Evolutionary conservation across 257 asterid species (phyloP).

Genomic region (Verbena officinalis): DNA sequence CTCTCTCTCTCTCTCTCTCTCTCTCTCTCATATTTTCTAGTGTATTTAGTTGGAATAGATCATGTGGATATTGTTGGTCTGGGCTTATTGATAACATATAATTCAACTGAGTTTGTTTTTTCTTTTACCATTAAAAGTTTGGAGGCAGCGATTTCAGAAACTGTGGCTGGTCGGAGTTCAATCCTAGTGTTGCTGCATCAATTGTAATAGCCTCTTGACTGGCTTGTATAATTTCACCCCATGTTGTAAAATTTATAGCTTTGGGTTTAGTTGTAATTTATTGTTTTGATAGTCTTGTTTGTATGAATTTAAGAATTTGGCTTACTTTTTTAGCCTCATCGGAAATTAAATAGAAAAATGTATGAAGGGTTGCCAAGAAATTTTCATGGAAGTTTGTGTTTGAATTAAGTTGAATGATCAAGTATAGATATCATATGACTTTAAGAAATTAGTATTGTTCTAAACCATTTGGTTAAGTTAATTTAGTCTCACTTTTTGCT

Average conservation of each 20-base stretch:
- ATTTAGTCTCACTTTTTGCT: too few species aligned
- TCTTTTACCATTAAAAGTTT: slow-evolving; percentile 13
- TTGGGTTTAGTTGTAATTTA: slow-evolving; percentile 27
- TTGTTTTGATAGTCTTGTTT: slow-evolving; percentile 32
- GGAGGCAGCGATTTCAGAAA: slow-evolving; percentile 22
- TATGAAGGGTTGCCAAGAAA: too few species aligned
- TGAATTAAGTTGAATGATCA: too few species aligned
- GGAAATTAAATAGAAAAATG: too few species aligned
- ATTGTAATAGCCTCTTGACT: slow-evolving; percentile 25
- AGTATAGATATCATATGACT: too few species aligned
- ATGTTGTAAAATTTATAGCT: slow-evolving; percentile 41
- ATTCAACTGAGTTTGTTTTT: slow-evolving; percentile 30
- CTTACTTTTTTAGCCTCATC: too few species aligned
- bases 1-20: slow-evolving; percentile 63
- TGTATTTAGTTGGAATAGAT: slow-evolving; percentile 26
- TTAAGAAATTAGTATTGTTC: too few species aligned
- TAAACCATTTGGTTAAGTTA: too few species aligned
- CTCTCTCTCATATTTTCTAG: neutral
- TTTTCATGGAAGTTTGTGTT: too few species aligned
- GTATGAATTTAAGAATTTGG: slow-evolving; percentile 25
- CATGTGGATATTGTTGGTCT: slow-evolving; percentile 18
- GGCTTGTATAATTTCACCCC: slow-evolving; percentile 34
- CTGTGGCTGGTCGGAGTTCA: slow-evolving; percentile 5
- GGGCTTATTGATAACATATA: slow-evolving; percentile 8
- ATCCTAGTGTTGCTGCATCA: slow-evolving; percentile 14